These are phyloP conservation scores for Thielaviopsis musarum DNA, from an alignment of 2,329 filamentous ascomycete genomes.

Conservation along the genomic window DNA sequence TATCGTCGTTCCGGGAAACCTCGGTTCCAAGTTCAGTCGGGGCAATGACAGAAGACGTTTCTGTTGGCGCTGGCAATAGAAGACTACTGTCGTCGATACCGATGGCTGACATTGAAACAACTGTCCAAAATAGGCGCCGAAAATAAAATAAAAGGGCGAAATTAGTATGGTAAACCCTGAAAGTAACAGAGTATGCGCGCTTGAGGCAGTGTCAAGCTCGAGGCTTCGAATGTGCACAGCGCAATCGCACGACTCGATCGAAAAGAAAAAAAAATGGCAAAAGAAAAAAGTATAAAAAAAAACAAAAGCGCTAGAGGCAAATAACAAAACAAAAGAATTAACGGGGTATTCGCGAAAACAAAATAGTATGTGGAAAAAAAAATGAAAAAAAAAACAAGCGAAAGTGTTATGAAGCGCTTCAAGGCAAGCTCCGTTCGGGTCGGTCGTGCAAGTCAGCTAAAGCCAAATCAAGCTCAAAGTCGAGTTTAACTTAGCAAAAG, in stretches of 20 bases:
- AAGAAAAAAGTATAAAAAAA: neutral
- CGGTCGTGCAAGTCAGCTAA: no score
- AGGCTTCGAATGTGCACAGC: no score
- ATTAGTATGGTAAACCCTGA: constrained; percentile 15
- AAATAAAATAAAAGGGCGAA: no score
- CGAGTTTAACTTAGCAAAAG: neutral
- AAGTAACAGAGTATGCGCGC: constrained; percentile 11
- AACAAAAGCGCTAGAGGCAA: no score
- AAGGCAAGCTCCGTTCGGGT: no score
- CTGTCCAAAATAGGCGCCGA: neutral
- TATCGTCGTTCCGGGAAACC: constrained; percentile 50
- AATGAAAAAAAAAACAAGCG: neutral
- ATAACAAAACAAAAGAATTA: neutral
- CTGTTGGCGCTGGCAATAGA: constrained; percentile 64
- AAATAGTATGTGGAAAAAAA: neutral
- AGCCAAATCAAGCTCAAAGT: no score
- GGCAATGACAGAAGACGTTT: constrained; percentile 23
- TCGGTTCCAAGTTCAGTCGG: constrained; percentile 52
- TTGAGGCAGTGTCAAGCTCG: neutral
- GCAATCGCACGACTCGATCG: neutral
- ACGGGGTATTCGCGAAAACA: neutral
- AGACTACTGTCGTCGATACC: constrained; percentile 37
- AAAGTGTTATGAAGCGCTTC: no score
- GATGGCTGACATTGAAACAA: constrained; percentile 22
- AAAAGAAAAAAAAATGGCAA: constrained; percentile 1